phyloP scores from a whole-genome alignment of 1,284 basidiomycete species.

The Leccinum proximum region DNA sequence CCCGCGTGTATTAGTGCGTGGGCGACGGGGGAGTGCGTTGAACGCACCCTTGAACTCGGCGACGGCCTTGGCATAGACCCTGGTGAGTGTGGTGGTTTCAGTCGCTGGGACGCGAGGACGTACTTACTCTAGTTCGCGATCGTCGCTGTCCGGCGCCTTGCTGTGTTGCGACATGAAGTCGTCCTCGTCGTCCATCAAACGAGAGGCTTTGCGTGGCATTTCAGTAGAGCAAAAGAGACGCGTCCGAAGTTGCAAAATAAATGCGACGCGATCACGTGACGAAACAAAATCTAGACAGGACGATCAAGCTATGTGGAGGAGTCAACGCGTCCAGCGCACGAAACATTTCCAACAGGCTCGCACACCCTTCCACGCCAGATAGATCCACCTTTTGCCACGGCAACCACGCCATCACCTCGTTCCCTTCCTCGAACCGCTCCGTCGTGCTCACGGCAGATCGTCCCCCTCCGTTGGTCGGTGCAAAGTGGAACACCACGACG shows the following conservation, averaged over 20 bases:
- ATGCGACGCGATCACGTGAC: conserved; percentile 17
- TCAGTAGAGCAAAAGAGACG: background rate
- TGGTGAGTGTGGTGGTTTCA: conserved; percentile 4
- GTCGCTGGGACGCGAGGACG: background rate
- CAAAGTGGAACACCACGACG: conserved; percentile 29
- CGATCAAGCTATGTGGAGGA: conserved; percentile 29
- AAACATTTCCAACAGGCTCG: conserved; percentile 19
- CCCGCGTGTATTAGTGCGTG: background rate
- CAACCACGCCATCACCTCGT: conserved; percentile 27
- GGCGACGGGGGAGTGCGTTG: background rate
- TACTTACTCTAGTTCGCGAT: conserved; percentile 28
- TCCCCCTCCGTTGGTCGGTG: conserved; percentile 10
- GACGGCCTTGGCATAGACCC: conserved; percentile 30
- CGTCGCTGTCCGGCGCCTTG: conserved; percentile 24
- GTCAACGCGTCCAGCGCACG: conserved; percentile 25
- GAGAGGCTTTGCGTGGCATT: conserved; percentile 21
- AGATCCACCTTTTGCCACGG: conserved; percentile 32
- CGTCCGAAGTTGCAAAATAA: background rate
- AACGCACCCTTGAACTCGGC: conserved; percentile 31
- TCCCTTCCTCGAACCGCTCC: conserved; percentile 25
- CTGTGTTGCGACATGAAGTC: conserved; percentile 18
- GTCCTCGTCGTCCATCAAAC: conserved; percentile 18
- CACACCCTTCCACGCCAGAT: conserved; percentile 6
- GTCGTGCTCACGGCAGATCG: conserved; percentile 13
- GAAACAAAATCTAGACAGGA: conserved; percentile 27